Conservation (phyloP, 2,329 filamentous ascomycete genomes). For the Tolypocladium nubicola region DNA sequence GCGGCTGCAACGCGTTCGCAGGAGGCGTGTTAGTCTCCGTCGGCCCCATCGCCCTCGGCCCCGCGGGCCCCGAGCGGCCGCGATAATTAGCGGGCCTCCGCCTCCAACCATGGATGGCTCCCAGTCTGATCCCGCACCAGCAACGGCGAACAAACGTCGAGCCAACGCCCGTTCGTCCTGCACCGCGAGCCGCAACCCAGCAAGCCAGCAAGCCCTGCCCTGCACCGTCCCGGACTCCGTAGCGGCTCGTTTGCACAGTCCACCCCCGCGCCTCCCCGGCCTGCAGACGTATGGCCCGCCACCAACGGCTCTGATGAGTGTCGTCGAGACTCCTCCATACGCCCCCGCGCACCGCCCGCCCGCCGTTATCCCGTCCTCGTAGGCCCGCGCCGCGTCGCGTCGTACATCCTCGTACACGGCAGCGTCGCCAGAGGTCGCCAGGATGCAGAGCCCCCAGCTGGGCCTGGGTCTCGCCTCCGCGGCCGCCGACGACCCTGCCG, state of each 20-base stretch:
- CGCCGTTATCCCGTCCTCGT: background rate
- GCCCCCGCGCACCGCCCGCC: background rate
- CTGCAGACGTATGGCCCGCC: background rate
- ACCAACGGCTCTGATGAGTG: background rate
- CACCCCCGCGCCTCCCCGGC: background rate
- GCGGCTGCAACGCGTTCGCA: too few species aligned
- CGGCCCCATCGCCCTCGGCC: too few species aligned
- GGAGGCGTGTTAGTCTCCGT: too few species aligned
- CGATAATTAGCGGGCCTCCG: too few species aligned
- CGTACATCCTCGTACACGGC: background rate
- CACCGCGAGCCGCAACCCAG: too few species aligned
- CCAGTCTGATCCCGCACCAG: too few species aligned
- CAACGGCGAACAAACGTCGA: too few species aligned
- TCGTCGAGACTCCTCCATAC: background rate
- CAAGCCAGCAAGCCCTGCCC: too few species aligned
- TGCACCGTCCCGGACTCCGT: too few species aligned
- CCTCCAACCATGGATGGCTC: too few species aligned
- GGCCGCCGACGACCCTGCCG: slow-evolving; percentile 23
- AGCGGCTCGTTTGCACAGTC: background rate
- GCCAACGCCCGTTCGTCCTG: too few species aligned
- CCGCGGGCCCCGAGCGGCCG: too few species aligned
- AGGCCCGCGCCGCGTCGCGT: background rate
- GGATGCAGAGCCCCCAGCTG: background rate
- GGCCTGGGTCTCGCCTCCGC: slow-evolving; percentile 11
- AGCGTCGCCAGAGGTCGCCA: background rate